Percentiles rank a stretch among this genome's conserved stretches.
Conservation (phyloP, 495 filamentous ascomycete genomes). For the Emericellopsis terricola region DNA sequence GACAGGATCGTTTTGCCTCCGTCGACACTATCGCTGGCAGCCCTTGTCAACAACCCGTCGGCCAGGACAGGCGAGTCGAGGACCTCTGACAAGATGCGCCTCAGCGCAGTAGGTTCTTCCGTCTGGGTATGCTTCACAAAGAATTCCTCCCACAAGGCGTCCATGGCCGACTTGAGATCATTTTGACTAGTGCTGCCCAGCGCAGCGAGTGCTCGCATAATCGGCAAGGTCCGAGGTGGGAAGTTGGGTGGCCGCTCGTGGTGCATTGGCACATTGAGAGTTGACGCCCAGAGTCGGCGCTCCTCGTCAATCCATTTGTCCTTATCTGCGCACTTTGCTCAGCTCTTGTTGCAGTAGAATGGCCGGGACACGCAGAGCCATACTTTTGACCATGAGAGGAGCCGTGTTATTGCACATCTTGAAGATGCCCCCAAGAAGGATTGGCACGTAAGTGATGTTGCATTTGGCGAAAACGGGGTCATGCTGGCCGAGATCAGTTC, state of each 20-base stretch:
- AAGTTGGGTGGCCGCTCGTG: slow-evolving; percentile 33
- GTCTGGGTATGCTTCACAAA: slow-evolving; percentile 37
- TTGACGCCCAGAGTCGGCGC: slow-evolving; percentile 39
- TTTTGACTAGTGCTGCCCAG: slow-evolving; percentile 15
- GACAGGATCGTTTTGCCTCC: slow-evolving; percentile 35
- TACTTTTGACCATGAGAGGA: slow-evolving; percentile 29
- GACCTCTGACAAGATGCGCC: slow-evolving; percentile 23
- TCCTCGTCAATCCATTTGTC: slow-evolving; percentile 42
- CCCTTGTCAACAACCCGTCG: slow-evolving; percentile 12
- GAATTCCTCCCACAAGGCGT: slow-evolving; percentile 33
- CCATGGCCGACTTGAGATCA: slow-evolving; percentile 25
- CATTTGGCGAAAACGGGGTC: slow-evolving; percentile 40
- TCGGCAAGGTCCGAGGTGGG: slow-evolving; percentile 34
- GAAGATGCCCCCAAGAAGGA: slow-evolving; percentile 55
- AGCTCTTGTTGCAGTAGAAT: not conserved
- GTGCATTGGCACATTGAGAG: slow-evolving; percentile 42
- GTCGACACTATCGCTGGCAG: slow-evolving; percentile 16
- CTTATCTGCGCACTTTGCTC: slow-evolving; percentile 34
- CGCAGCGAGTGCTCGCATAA: slow-evolving; percentile 30
- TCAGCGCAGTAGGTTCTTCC: slow-evolving; percentile 28
- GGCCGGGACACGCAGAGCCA: not conserved
- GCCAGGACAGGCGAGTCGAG: slow-evolving; percentile 31
- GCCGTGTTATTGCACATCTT: slow-evolving; percentile 42
- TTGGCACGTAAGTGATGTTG: slow-evolving; percentile 45
- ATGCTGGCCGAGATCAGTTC: slow-evolving; percentile 21